phyloP scores from a whole-genome alignment of 2,329 filamentous ascomycete genomes.

The Trichoderma simmonsii region DNA sequence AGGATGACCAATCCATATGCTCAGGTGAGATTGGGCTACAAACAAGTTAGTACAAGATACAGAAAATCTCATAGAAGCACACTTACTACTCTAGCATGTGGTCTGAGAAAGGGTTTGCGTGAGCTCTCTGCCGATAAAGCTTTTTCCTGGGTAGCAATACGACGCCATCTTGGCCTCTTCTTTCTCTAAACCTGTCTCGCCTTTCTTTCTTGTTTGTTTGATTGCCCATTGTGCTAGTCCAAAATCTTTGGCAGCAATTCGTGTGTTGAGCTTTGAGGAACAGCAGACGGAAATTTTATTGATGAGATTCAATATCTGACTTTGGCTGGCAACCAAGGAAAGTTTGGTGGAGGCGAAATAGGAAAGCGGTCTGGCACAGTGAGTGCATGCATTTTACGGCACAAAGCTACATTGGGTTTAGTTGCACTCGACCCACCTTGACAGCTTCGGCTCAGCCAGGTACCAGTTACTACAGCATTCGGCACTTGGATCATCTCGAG shows the following conservation, averaged over 20 bases:
- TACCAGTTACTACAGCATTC: background rate
- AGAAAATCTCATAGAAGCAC: background rate
- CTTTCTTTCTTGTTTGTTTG: slow-evolving; percentile 57
- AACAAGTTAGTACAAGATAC: background rate
- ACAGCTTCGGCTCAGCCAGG: background rate
- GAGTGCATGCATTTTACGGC: background rate
- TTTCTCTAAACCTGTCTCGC: slow-evolving; percentile 62
- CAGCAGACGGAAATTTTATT: slow-evolving; percentile 21
- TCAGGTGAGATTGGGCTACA: slow-evolving; percentile 71
- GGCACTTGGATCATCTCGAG: background rate
- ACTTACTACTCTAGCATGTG: slow-evolving; percentile 81
- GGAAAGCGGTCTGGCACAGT: slow-evolving; percentile 29
- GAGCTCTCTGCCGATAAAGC: slow-evolving; percentile 92
- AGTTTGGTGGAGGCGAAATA: slow-evolving; percentile 11
- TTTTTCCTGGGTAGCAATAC: slow-evolving; percentile 82
- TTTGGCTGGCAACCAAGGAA: background rate
- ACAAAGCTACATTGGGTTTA: background rate
- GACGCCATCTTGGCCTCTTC: slow-evolving; percentile 49
- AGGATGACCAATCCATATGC: slow-evolving; percentile 85
- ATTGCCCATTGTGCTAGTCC: slow-evolving; percentile 26
- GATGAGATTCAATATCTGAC: slow-evolving; percentile 11
- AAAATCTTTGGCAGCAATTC: background rate
- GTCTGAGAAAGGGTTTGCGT: slow-evolving; percentile 97
- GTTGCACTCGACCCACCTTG: background rate
- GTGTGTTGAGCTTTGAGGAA: slow-evolving; percentile 8